Evolutionary conservation across 768 basidiomycete species (phyloP), one percentile per base, ranked within the genome.

Genomic region (Tylopilus sp.): DNA sequence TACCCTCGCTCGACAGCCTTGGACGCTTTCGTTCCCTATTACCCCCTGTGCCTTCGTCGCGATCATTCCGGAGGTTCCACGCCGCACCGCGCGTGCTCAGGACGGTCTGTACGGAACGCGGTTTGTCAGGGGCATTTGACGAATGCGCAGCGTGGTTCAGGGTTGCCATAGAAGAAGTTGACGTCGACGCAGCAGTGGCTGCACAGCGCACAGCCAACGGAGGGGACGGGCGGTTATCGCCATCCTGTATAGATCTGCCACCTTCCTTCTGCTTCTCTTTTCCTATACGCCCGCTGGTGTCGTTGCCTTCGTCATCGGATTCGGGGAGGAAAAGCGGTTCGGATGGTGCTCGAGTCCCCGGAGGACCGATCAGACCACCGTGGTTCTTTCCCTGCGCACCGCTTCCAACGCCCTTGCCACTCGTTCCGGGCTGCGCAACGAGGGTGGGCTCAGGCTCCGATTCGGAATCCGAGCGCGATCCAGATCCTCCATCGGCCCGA

Each of bases 71-170:
- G 17, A 75, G 56, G 51, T 74, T 75, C 80, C 85, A 87, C 2
- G 70, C 62, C 3, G 85, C 79, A 6, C 71, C 66, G 5, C 74
- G 69, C 0, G 86, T 87, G 59, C 73, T 76, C 30, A 86, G 63
- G 5, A 81, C 74, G 53, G 77, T 72, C 58, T 80, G 75, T 4
- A 56, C 58, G 1, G 62, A 59, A 30, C 54, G 59, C 3, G 69
- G 64, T 21, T 69, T 70, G 1, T 54, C 57, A 17, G 25, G 4
- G 7, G 34, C 12, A n/a, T 9, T 25, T 5, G 46, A 45, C 10
- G 58, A 22, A 37, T n/a, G 52, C 22, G 21, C 25, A 21, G 25
- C 1, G 25, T 26, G 44, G 12, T 36, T 25, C 8, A 9, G 8
- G 7, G 51, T 36, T 17, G 41, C 14, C 19, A 44, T 44, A 0